Base-by-base conservation (phyloP, 768 basidiomycete genomes). In the Xerocomellus dryophilus region DNA sequence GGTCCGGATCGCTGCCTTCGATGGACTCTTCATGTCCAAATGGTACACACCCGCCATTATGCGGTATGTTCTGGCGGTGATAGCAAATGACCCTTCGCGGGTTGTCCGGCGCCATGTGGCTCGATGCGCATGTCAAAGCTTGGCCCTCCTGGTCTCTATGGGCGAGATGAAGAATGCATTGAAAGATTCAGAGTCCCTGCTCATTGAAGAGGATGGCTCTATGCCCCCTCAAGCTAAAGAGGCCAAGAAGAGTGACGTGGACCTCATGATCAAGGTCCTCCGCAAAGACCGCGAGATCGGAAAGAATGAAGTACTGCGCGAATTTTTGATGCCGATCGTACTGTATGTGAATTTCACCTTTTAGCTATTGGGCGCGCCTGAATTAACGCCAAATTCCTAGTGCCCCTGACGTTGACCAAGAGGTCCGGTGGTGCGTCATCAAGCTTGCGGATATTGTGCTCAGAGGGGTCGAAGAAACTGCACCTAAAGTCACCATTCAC, bases 1-100 rank as follows among this genome's bases (percentile, higher is more conserved):
- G 66, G 90, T 99, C 42, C 87, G 97, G 43, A 81, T 93, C 42
- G 86, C 90, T 5, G 96, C 97, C 4, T 97, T 99, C 61, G 97
- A 99, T 70, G 90, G 92, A 32, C 78, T 98, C 10, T 86, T 96
- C 77, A 73, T 93, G 67, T 88, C 88, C 53, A 86, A 93, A 50
- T 88, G 93, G 93, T 86, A 92, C 67, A 79, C 86, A 2, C 85
- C 85, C 34, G 81, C 83, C 63, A 84, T 95, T 61, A 89, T 91
- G 82, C 83, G 84, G 14, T 98, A 98, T 65, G 77, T 98, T 58
- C 78, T 96, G 45, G 81, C 90, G 10, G 88, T 97, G 52, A 85
- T 96, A 75, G 83, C 86, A 8, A 81, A 86, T 63, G 97, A 99
- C 66, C 78, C 88, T 9, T 98, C 92, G 2, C 83, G 88, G 15